Base-by-base conservation (phyloP, 1,284 basidiomycete species). In the Porodaedalea pini region DNA sequence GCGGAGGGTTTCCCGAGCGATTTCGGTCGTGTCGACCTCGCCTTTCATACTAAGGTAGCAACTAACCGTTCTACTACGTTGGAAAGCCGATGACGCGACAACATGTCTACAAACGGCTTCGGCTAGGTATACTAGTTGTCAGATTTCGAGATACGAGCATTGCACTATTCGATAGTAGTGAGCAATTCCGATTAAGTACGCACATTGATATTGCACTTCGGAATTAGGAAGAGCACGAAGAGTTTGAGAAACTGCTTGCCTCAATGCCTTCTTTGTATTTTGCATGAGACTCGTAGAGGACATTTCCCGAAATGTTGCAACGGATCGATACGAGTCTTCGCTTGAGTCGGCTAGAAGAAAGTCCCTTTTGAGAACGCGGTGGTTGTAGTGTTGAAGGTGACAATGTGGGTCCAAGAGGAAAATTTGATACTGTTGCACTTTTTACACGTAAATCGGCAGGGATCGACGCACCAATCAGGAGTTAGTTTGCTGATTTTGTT, bases 11-110 rank as follows among this genome's bases (percentile, higher is more conserved):
- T 76, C 75, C 23, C 69, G 66, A 17, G 78, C 75, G 47, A 90
- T 65, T 0, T 67, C 64, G 7, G 74, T 66, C 0, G 89, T 90
- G 63, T 85, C 77, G 40, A 84, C 73, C 65, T 91, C 89, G 7
- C 78, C 85, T 8, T 76, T 67, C 88, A 91, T 90, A 70, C 81
- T 90, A 47, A 91, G 73, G 67, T 86, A 91, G 69, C 89, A 91
- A 71, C 86, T 83, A 29, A 90, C 67, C 13, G 74, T 74, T 58
- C 69, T 75, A 56, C 77, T 77, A 39, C 66, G 65, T 41, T 74
- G 69, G 64, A 88, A 86, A 25, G 75, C 73, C 15, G 79, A 73
- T 15, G 81, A 70, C 0, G 77, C 69, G 31, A 83, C 63, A 37
- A 88, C 70, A 58, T 72, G 74, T 4, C 69, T 64, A 3, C 77